Percentiles rank a stretch among this genome's conserved stretches.
Evolutionary conservation across 352 stramenopile species (phyloP).

Genomic region (Globisporangium takayamanum): DNA sequence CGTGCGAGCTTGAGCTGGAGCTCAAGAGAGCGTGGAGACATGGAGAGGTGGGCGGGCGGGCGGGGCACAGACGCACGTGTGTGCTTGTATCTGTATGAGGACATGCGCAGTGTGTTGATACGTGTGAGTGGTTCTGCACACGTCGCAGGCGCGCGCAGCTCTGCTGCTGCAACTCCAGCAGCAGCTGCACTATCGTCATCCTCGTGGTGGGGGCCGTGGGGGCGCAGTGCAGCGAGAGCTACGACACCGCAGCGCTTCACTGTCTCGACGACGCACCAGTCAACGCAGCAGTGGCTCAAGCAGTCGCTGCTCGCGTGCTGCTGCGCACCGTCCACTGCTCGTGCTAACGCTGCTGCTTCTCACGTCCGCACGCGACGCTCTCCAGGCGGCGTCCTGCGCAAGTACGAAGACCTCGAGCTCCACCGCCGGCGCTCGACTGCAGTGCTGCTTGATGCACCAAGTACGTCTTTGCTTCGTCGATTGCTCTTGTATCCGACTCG

Average conservation of each 20-base stretch:
- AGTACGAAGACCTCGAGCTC: slow-evolving; percentile 59
- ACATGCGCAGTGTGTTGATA: slow-evolving; percentile 2
- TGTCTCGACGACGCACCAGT: slow-evolving; percentile 1
- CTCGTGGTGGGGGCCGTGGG: slow-evolving; percentile 1
- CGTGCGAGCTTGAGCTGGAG: too few relatives aligned
- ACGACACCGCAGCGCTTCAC: slow-evolving; percentile 3
- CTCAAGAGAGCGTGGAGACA: neutral
- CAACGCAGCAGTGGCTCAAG: slow-evolving; percentile 14
- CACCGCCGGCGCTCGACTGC: slow-evolving; percentile 45
- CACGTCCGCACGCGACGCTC: slow-evolving; percentile 9
- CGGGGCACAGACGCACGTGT: neutral
- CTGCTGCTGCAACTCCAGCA: neutral
- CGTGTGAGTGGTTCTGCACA: slow-evolving; percentile 2
- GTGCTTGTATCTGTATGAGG: neutral
- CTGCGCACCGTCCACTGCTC: slow-evolving; percentile 9
- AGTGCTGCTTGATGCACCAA: slow-evolving; percentile 43
- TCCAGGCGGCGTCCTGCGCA: slow-evolving; percentile 35
- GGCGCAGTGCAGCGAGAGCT: neutral
- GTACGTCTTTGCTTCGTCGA: slow-evolving; percentile 23
- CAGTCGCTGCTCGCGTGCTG: slow-evolving; percentile 13
- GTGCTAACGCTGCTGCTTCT: slow-evolving; percentile 9
- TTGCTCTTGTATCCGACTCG: neutral
- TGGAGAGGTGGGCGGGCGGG: neutral
- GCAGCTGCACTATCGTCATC: neutral
- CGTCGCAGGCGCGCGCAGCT: neutral